Evolutionary conservation across 306 rosid genomes (phyloP), one percentile per base, ranked within the genome.

Genomic region (Prunus dulcis): DNA sequence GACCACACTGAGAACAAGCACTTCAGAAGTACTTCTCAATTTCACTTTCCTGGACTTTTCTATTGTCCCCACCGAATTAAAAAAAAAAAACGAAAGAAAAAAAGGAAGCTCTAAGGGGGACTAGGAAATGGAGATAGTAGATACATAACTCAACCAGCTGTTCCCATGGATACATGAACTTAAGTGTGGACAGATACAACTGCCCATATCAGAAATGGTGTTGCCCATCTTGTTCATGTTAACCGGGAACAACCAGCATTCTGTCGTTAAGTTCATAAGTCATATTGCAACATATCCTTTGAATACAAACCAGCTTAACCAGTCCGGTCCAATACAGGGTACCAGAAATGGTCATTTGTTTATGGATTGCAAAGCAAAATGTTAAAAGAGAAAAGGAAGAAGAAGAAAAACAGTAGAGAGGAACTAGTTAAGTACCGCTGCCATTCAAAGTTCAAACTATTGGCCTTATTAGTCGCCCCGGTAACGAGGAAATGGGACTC

Each of bases 401-500:
- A 13, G 1, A 43, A 2, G 77, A 14, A 49, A 49, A 49, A 38
- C 43, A 69, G 41, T 56, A 72, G 64, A 66, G 69, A 27, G 27
- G 64, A 47, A 15, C 28, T 22, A 56, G 49, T 14, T 51, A 32
- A 20, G 65, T 72, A 61, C 66, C 20, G 27, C 60, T 53, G 71
- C 67, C 87, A 83, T 77, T 43, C 69, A 77, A 34, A 46, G 57
- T 60, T 80, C n/a, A 32, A 12, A 18, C 27, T 32, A 57, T 63
- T 41, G 9, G 49, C 14, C 32, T 77, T 77, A 87, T 52, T 74
- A 43, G 53, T 61, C 76, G 49, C 76, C 80, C 84, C 78, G 82
- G 89, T 91, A 89, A 43, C 65, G 65, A n/a, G 97, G 96, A 10
- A 80, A 87, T 20, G 93, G 93, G 14, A 92, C 68, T 71, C 84